Evolutionary conservation across 306 rosid genomes (phyloP).

Genomic region (Prunus padus): DNA sequence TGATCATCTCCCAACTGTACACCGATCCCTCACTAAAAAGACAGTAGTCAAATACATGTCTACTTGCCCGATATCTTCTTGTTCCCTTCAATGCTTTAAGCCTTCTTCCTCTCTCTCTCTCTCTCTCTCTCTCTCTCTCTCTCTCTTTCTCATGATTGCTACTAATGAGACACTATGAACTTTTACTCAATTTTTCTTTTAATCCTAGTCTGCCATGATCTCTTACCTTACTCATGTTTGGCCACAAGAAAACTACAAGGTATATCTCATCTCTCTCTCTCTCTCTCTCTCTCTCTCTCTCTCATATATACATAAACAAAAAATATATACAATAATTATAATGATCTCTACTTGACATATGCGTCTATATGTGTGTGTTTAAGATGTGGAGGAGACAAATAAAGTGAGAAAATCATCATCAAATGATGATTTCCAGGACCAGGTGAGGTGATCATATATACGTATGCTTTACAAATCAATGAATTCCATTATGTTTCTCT

Average conservation of each 20-base stretch:
- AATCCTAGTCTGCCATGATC: constrained; percentile 1
- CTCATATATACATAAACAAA: background rate
- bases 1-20: too few species aligned
- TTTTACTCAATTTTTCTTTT: background rate
- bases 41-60: background rate
- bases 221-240: background rate
- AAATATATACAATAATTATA: background rate
- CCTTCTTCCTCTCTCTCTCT: background rate
- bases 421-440: background rate
- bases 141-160: background rate
- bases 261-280: background rate
- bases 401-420: background rate
- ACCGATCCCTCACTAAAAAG: background rate
- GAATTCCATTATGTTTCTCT: background rate
- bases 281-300: background rate
- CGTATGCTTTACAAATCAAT: too few species aligned
- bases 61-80: too few species aligned
- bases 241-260: background rate
- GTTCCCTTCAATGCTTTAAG: too few species aligned
- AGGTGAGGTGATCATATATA: background rate
- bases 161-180: background rate
- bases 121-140: background rate
- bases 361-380: background rate
- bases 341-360: background rate
- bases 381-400: background rate